A percentile compares a stretch with the other conserved stretches of the same genome.
phyloP scores from a whole-genome alignment of 139 green algal species.

The Closterium sp. region DNA sequence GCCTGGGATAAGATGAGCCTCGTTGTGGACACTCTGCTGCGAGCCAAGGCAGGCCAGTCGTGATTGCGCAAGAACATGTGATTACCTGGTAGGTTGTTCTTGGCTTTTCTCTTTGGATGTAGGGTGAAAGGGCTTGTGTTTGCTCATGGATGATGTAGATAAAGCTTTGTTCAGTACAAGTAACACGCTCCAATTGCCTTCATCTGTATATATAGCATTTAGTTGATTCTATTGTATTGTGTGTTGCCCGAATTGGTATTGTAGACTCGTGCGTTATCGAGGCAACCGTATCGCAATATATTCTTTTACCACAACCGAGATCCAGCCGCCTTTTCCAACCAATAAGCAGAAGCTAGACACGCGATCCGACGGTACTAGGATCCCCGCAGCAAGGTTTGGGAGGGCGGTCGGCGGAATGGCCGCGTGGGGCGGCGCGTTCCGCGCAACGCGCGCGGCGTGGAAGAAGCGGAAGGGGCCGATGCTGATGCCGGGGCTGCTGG shows the following conservation, averaged over 20 bases:
- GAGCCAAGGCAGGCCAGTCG: too few species aligned
- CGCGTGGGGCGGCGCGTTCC: not conserved
- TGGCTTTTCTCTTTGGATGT: not conserved
- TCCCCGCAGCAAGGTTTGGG: not conserved
- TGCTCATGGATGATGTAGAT: not conserved
- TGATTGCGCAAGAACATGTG: too few species aligned
- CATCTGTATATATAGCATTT: not conserved
- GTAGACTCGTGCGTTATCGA: not conserved
- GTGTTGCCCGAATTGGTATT: not conserved
- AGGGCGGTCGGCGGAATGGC: not conserved
- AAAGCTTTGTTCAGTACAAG: not conserved
- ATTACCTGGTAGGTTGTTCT: too few species aligned
- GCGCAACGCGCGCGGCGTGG: not conserved
- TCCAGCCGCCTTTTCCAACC: not conserved
- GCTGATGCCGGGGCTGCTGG: slow-evolving; percentile 8
- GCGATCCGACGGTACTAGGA: not conserved
- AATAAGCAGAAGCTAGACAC: not conserved
- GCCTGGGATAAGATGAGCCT: slow-evolving; percentile 41
- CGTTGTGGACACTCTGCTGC: slow-evolving; percentile 14
- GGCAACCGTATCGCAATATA: not conserved
- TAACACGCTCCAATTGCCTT: not conserved
- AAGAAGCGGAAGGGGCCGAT: not conserved
- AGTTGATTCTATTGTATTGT: not conserved
- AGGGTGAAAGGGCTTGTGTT: not conserved
- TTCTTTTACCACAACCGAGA: too few species aligned